Evolutionary conservation across 2,329 filamentous ascomycete species (phyloP).

Genomic region (Phyllosticta citribraziliensis): DNA sequence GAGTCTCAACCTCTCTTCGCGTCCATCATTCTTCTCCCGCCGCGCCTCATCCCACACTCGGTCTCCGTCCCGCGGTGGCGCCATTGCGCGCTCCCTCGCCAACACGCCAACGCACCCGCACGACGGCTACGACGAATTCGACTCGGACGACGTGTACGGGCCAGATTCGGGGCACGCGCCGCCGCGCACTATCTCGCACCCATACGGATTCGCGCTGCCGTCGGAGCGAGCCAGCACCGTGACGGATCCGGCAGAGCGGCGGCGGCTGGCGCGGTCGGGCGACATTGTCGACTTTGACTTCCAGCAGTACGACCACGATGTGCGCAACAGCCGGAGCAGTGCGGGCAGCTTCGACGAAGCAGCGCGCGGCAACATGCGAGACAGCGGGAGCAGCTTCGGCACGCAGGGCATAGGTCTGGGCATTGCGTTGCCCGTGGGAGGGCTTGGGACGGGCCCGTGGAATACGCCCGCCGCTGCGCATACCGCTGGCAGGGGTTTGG

Average conservation of each 20-base stretch:
- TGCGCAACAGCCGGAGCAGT: neutral
- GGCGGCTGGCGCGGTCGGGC: neutral
- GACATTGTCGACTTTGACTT: constrained; percentile 6
- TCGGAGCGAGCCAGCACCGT: constrained; percentile 1
- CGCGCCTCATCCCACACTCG: neutral
- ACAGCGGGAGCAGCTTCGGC: neutral
- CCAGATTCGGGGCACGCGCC: neutral
- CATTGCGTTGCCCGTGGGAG: neutral
- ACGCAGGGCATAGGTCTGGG: neutral
- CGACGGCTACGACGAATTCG: neutral
- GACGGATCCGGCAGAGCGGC: neutral
- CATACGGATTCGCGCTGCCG: constrained; percentile 4
- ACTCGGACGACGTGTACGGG: neutral
- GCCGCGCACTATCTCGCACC: neutral
- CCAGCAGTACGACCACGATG: neutral
- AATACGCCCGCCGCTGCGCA: neutral
- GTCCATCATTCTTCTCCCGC: neutral
- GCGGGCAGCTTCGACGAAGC: neutral
- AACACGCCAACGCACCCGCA: neutral
- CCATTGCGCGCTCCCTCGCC: neutral
- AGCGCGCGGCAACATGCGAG: neutral
- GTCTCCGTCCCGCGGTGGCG: neutral
- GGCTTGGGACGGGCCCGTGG: neutral
- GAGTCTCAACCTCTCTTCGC: neutral
- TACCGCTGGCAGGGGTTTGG: neutral